Evolutionary conservation across 495 filamentous ascomycete species (phyloP).

Genomic region (Talaromyces nanjingensis): DNA sequence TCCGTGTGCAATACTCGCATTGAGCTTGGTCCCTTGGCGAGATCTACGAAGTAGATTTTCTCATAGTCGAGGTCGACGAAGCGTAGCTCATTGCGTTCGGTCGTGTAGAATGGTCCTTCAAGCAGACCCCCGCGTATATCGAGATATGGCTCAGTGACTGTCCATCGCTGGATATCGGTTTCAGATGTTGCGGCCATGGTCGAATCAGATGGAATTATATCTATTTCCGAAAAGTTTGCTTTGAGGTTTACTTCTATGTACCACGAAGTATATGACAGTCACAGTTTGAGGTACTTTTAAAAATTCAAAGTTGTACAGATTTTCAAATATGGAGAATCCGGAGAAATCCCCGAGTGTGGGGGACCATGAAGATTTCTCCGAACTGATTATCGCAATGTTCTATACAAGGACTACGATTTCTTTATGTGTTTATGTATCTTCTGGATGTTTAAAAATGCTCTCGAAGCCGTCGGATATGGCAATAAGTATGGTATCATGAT

Average conservation of each 20-base stretch:
- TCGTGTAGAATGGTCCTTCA: constrained; percentile 78
- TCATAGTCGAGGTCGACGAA: constrained; percentile 86
- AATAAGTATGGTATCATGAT: no score
- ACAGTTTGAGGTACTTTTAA: neutral
- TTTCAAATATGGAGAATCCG: neutral
- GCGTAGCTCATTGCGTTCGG: constrained; percentile 60
- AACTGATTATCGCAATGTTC: neutral
- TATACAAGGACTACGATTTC: neutral
- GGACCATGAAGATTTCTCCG: neutral
- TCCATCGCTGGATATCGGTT: constrained; percentile 29
- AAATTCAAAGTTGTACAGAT: neutral
- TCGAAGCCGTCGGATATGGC: no score
- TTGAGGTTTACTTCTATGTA: neutral
- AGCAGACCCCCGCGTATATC: constrained; percentile 65
- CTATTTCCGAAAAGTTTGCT: neutral
- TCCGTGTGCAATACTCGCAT: constrained; percentile 62
- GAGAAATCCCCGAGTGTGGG: constrained; percentile 5
- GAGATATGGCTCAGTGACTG: constrained; percentile 60
- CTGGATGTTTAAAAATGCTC: no score
- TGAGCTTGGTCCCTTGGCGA: constrained; percentile 56
- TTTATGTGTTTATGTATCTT: neutral
- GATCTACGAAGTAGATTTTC: constrained; percentile 65
- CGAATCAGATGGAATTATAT: neutral
- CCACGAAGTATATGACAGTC: neutral
- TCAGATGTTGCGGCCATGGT: neutral